A percentile compares a stretch with the other conserved stretches of the same genome.
phyloP scores from a whole-genome alignment of 2,329 filamentous ascomycete genomes.

The Aspergillus sp. region DNA sequence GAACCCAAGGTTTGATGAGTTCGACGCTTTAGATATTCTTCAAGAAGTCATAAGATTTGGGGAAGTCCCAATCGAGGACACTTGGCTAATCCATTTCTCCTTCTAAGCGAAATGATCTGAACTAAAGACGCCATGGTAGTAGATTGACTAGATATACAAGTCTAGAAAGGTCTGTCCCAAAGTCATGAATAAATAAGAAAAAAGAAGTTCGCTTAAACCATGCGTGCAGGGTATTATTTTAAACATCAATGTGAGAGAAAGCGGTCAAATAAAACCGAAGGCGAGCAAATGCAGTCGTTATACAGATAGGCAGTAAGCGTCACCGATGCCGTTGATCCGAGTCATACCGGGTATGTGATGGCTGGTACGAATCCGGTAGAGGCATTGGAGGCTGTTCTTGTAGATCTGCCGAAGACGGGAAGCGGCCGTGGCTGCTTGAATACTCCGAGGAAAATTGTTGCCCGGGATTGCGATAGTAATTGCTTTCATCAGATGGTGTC shows the following conservation, averaged over 20 bases:
- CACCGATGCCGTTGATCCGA: constrained; percentile 17
- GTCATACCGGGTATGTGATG: constrained; percentile 32
- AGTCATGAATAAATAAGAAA: not conserved
- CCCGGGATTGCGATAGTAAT: constrained; percentile 22
- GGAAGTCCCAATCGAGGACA: not conserved
- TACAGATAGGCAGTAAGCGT: not conserved
- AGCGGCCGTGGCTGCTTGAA: constrained; percentile 9
- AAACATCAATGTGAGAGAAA: constrained; percentile 20
- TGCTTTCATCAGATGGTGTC: constrained; percentile 22
- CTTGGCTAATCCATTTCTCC: not conserved
- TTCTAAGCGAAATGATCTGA: not conserved
- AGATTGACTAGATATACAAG: not conserved
- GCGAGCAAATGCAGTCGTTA: constrained; percentile 9
- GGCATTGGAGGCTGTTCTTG: constrained; percentile 38
- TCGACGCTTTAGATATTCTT: not conserved
- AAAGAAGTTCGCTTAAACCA: constrained; percentile 5
- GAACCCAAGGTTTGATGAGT: not conserved
- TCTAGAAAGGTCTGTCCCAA: not conserved
- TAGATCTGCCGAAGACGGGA: constrained; percentile 27
- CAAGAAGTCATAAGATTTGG: not conserved
- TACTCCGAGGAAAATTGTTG: not conserved
- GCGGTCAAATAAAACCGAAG: constrained; percentile 3
- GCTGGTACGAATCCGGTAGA: constrained; percentile 36
- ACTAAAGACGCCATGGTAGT: not conserved
- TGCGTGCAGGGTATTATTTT: constrained; percentile 15